A percentile compares a stretch with the other conserved stretches of the same genome.
Conservation (phyloP, 768 basidiomycete genomes). For the Trametopsis cervina region DNA sequence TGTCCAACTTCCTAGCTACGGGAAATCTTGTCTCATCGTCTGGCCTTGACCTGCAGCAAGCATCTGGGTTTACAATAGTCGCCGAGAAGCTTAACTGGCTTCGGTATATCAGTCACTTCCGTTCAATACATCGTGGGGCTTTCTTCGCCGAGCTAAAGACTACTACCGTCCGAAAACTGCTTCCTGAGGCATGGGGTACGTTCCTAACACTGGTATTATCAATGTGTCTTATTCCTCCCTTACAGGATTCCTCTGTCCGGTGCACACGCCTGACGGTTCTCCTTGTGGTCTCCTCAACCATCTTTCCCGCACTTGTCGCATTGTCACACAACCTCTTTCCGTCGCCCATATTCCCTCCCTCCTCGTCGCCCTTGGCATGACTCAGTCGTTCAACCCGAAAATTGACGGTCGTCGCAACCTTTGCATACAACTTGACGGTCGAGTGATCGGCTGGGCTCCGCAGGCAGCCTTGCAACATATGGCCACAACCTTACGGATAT, state of each 20-base stretch:
- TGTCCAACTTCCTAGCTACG: conserved; percentile 94
- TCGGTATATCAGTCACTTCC: conserved; percentile 97
- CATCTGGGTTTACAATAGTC: conserved; percentile 97
- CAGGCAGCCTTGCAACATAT: conserved; percentile 68
- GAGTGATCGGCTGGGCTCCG: conserved; percentile 89
- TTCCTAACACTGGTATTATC: neutral
- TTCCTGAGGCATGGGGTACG: conserved; percentile 97
- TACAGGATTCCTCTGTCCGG: conserved; percentile 92
- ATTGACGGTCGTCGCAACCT: conserved; percentile 79
- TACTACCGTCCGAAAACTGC: conserved; percentile 90
- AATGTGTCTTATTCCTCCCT: conserved; percentile 1
- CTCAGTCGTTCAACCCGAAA: conserved; percentile 73
- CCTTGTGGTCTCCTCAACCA: conserved; percentile 98
- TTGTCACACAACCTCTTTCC: conserved; percentile 71
- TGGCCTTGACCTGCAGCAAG: conserved; percentile 94
- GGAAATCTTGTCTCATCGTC: conserved; percentile 93
- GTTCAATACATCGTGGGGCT: conserved; percentile 97
- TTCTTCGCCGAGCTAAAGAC: conserved; percentile 99
- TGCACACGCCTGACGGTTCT: conserved; percentile 97
- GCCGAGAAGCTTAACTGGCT: conserved; percentile 99
- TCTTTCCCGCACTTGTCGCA: conserved; percentile 87
- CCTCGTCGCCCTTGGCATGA: conserved; percentile 89
- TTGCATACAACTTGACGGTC: conserved; percentile 92
- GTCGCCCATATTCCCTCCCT: conserved; percentile 77
- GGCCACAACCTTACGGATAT: conserved; percentile 79